Evolutionary conservation across 2,329 filamentous ascomycete species (phyloP), one percentile per base, ranked within the genome.

Genomic region (Sordariomycetes sp.): DNA sequence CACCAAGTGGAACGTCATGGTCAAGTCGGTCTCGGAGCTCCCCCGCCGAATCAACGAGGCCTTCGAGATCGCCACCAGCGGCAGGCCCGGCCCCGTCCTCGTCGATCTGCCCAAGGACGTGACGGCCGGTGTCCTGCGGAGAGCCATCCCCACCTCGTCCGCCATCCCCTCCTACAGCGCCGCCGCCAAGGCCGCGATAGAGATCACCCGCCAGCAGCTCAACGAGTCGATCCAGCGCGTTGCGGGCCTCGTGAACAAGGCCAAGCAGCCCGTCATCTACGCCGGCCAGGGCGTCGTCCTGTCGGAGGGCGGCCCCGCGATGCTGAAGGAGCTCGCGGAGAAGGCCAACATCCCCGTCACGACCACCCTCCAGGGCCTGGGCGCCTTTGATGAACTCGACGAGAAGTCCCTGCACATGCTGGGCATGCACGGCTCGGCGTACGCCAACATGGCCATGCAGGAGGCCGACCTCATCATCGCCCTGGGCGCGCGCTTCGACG

Each of bases 1-100:
- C 80, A 97, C 92, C 65, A 97, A 97, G 78, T 99, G 94, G 94
- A 97, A 97, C 67, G 90, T 96, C 61, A 95, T 97, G 91, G 90
- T 97, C 54, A 97, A 95, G 81, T 93, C 87, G 71, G 86, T 96
- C 58, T 91, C 90, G 55, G 94, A 99, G 74, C 80, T 99, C 59
- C 94, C 94, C 55, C 85, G 89, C 66, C 84, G 93, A 63, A 97
- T 97, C 69, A 96, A 97, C 72, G 94, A 97, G 76, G 94, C 94
- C 54, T 97, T 97, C 69, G 92, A 97, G 76, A 97, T 97, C 69
- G 94, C 94, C 48, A 97, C 90, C 50, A 94, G 88, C 66, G 94
- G 94, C 61, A 85, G 94, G 54, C 94, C 94, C 16, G 94, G 94
- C 25, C 94, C 94, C 32, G 94, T 97, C 40, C 83, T 99, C 61